Base-by-base conservation (phyloP, 2,329 filamentous ascomycete species). In the Diplodia seriata region DNA sequence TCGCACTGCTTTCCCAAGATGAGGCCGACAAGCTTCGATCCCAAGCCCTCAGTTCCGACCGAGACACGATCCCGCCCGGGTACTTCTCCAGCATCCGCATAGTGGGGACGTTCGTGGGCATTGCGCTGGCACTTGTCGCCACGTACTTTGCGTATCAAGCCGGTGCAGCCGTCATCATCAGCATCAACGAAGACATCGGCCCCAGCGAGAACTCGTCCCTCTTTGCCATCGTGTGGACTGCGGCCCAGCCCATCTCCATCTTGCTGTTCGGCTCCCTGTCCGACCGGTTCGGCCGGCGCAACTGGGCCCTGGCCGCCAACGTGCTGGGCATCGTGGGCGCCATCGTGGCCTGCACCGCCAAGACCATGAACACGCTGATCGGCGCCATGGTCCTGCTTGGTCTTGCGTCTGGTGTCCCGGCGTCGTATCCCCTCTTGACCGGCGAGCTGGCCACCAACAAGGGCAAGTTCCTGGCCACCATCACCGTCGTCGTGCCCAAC, bases 391-490 rank as follows among this genome's bases (percentile, higher is more conserved):
- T 74, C 36, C 68, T 73, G 61, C 74, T 74, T 31, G 75, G 75
- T 23, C 69, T 76, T 31, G 73, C 74, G 43, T 71, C 73, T 67
- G 74, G 74, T 7, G 73, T 70, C 8, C 75, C 74, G 36, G 69
- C 73, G 6, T 76, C 72, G 14, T 77, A 75, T 36, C 72, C 71
- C 20, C 72, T 76, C 54, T 68, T 76, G 4, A 66, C 74, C 64
- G 72, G 72, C 31, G 74, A 75, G 54, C 64, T 75, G 9, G 73
- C 85, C 5, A 80, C 82, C 74, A 68, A 75, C 59, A 75, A 74
- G 68, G 71, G 73, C 38, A 72, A 81, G 66, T 71, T 68, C 36
- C 12, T 71, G 15, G 67, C 70, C 36, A 69, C 70, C 26, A 68
- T 71, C 29, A 59, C 71, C 18, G 69, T 73, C 3, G 70, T 73